These are phyloP conservation scores for Pythium folliculosum DNA, from an alignment of 352 stramenopile species.

Conservation along the genomic window DNA sequence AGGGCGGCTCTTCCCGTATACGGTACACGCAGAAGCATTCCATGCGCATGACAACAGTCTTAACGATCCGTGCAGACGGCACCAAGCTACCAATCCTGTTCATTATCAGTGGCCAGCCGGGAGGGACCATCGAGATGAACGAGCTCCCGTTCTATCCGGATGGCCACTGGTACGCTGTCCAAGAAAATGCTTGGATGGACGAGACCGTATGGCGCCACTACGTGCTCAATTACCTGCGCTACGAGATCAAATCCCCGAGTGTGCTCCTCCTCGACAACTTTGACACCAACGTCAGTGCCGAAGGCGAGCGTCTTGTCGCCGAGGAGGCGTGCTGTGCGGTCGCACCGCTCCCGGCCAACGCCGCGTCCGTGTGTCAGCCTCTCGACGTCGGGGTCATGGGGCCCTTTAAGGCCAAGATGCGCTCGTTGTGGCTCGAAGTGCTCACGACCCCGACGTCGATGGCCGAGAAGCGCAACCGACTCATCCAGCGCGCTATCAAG, in stretches of 20 bases:
- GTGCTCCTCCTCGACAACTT: constrained; percentile 31
- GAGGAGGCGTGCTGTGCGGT: constrained; percentile 12
- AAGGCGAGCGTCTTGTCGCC: neutral
- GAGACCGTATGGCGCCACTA: constrained; percentile 12
- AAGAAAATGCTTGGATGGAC: constrained; percentile 34
- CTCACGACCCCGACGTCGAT: neutral
- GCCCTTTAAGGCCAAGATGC: constrained; percentile 17
- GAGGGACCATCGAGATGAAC: constrained; percentile 19
- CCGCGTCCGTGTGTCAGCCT: constrained; percentile 22
- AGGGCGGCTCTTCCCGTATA: constrained; percentile 18
- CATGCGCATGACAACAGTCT: constrained; percentile 16
- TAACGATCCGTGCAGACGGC: constrained; percentile 22
- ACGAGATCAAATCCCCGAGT: constrained; percentile 1
- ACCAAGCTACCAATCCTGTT: constrained; percentile 30
- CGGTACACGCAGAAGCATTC: constrained; percentile 24
- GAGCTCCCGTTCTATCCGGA: constrained; percentile 24
- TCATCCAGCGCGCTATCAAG: constrained; percentile 3
- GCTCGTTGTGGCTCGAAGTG: constrained; percentile 19
- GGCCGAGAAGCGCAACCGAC: neutral
- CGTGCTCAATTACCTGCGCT: constrained; percentile 2
- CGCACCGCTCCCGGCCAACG: constrained; percentile 19
- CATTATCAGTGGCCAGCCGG: constrained; percentile 19
- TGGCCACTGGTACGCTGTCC: constrained; percentile 23
- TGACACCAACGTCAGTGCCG: constrained; percentile 25
- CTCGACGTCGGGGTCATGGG: constrained; percentile 27